A percentile compares a stretch with the other conserved stretches of the same genome.
phyloP scores from a whole-genome alignment of 352 stramenopile genomes.

The Pythium phragmitis region DNA sequence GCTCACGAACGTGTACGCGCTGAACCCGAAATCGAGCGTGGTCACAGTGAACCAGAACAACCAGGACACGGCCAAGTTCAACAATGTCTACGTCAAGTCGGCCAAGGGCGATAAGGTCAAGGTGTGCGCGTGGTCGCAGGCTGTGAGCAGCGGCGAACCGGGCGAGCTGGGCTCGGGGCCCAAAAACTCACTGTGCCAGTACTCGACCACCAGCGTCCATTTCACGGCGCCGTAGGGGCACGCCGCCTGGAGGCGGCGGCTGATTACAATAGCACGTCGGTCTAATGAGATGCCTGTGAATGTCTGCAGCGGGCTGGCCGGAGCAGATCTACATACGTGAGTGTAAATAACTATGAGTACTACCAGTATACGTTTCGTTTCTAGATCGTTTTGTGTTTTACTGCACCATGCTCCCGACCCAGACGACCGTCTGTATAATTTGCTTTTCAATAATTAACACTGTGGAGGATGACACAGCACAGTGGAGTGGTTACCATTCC shows the following conservation, averaged over 20 bases:
- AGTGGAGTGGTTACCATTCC: too few relatives aligned
- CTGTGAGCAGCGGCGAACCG: constrained; percentile 17
- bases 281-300: not conserved
- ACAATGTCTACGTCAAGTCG: constrained; percentile 27
- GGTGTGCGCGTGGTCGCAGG: constrained; percentile 25
- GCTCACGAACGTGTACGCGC: constrained; percentile 30
- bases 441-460: too few relatives aligned
- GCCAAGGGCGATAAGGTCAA: constrained; percentile 25
- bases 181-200: constrained; percentile 11
- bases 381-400: too few relatives aligned
- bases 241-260: not conserved
- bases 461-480: too few relatives aligned
- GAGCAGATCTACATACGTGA: not conserved
- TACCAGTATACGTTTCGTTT: not conserved
- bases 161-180: constrained; percentile 16
- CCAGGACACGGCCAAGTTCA: constrained; percentile 26
- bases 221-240: constrained; percentile 7
- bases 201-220: constrained; percentile 13
- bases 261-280: not conserved
- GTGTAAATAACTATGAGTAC: not conserved
- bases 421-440: too few relatives aligned
- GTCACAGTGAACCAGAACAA: constrained; percentile 34
- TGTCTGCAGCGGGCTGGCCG: not conserved
- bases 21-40: constrained; percentile 27
- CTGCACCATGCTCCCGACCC: too few relatives aligned